phyloP scores from a whole-genome alignment of 768 basidiomycete genomes.

The Leccinellum luteum region DNA sequence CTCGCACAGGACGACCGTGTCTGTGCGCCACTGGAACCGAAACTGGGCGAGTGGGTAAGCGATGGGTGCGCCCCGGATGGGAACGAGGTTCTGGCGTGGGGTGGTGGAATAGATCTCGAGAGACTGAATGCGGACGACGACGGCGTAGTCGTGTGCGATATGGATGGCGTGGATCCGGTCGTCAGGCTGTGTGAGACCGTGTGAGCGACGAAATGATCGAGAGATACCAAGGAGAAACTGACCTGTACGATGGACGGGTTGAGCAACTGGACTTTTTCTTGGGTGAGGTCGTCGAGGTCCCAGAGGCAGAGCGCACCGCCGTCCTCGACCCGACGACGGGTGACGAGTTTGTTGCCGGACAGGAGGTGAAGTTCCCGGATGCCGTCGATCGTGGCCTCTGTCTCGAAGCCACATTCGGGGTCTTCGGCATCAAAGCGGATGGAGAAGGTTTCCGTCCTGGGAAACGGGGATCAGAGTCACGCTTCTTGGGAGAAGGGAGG shows the following conservation, averaged over 20 bases:
- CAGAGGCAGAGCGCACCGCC: conserved; percentile 35
- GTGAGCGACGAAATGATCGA: not conserved
- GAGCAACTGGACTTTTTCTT: conserved; percentile 34
- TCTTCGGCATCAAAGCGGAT: conserved; percentile 37
- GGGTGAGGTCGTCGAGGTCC: conserved; percentile 32
- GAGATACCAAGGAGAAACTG: not conserved
- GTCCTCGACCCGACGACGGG: conserved; percentile 29
- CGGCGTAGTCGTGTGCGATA: conserved; percentile 40
- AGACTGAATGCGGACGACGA: conserved; percentile 43
- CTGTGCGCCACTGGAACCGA: conserved; percentile 57
- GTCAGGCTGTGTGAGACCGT: conserved; percentile 24
- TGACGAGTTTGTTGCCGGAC: conserved; percentile 37
- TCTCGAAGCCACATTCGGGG: conserved; percentile 38
- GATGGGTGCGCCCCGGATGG: conserved; percentile 14
- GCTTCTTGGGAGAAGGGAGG: not conserved
- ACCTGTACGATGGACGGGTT: conserved; percentile 36
- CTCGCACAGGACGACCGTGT: conserved; percentile 43
- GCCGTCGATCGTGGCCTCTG: conserved; percentile 31
- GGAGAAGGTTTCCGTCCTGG: conserved; percentile 42
- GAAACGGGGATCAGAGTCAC: not conserved
- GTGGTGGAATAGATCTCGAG: conserved; percentile 43
- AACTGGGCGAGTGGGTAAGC: conserved; percentile 46
- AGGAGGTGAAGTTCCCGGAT: conserved; percentile 36
- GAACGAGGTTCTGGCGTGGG: conserved; percentile 20
- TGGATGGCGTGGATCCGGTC: conserved; percentile 42